A percentile compares a stretch with the other conserved stretches of the same genome.
Conservation (phyloP, 2,329 filamentous ascomycete species). For the Colletotrichum lentis region DNA sequence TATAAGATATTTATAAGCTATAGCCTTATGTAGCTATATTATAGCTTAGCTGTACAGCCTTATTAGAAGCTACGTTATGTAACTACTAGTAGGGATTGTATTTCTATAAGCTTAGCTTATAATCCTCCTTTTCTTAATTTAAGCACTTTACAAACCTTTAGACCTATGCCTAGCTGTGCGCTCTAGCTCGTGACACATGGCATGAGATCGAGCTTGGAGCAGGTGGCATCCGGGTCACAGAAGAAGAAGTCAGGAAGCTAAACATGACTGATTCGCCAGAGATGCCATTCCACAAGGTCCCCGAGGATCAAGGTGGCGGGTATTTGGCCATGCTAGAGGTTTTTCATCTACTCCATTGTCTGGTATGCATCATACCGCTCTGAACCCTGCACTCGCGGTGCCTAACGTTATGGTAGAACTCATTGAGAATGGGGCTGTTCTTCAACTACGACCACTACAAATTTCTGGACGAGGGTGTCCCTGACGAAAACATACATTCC, state of each 20-base stretch:
- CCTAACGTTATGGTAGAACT: constrained; percentile 2
- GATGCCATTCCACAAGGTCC: constrained; percentile 24
- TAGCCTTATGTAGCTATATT: no score
- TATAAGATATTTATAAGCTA: no score
- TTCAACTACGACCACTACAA: constrained; percentile 28
- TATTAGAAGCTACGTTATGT: no score
- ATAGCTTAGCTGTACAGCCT: no score
- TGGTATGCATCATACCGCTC: background rate
- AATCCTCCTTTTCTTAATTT: no score
- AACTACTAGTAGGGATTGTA: no score
- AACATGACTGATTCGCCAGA: constrained; percentile 31
- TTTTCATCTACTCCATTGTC: constrained; percentile 26
- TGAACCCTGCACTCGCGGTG: background rate
- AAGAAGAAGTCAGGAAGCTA: constrained; percentile 14
- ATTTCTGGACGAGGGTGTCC: constrained; percentile 27
- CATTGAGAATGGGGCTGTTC: constrained; percentile 19
- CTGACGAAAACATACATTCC: constrained; percentile 24
- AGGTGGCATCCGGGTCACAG: constrained; percentile 23
- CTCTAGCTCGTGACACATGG: no score
- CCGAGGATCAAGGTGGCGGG: constrained; percentile 25
- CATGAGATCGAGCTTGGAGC: constrained; percentile 30
- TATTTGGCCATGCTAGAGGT: constrained; percentile 31
- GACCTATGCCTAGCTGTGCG: no score
- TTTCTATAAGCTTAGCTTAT: no score
- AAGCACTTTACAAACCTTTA: no score